Percentiles rank a stretch among this genome's conserved stretches.
phyloP scores from a whole-genome alignment of 2,329 filamentous ascomycete genomes.

The Nannizziopsis arthrosporioides region DNA sequence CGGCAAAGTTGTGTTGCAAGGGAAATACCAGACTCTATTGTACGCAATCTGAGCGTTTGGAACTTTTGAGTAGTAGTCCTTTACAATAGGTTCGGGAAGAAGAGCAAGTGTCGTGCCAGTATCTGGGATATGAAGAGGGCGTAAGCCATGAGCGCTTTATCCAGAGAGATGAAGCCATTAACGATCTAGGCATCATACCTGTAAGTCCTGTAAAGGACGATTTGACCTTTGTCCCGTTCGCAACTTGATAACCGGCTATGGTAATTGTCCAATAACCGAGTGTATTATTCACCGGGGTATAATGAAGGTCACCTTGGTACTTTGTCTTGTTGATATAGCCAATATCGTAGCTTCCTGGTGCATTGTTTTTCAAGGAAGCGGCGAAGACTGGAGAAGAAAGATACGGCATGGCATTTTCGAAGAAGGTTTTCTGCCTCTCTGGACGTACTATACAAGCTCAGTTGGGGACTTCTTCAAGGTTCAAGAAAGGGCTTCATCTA shows the following conservation, averaged over 20 bases:
- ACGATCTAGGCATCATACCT: slow-evolving; percentile 13
- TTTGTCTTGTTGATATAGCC: slow-evolving; percentile 55
- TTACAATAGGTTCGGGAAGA: slow-evolving; percentile 43
- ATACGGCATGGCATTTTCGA: slow-evolving; percentile 52
- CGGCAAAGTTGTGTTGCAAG: slow-evolving; percentile 44
- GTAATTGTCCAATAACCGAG: slow-evolving; percentile 59
- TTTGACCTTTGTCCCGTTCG: slow-evolving; percentile 20
- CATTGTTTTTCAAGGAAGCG: slow-evolving; percentile 51
- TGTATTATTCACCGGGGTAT: slow-evolving; percentile 48
- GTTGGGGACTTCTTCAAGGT: not conserved
- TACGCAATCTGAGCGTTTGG: slow-evolving; percentile 39
- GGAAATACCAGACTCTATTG: slow-evolving; percentile 44
- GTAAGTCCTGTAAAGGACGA: slow-evolving; percentile 11
- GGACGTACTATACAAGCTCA: slow-evolving; percentile 10
- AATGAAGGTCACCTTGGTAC: slow-evolving; percentile 52
- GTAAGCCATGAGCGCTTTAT: not conserved
- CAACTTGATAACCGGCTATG: slow-evolving; percentile 46
- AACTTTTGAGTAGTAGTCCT: slow-evolving; percentile 49
- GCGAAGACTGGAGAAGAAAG: slow-evolving; percentile 59
- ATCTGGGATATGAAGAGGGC: slow-evolving; percentile 41
- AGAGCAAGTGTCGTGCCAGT: slow-evolving; percentile 59
- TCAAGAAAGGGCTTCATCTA: not conserved
- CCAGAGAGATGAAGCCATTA: not conserved
- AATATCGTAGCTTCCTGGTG: slow-evolving; percentile 59
- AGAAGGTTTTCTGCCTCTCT: slow-evolving; percentile 53